phyloP scores from a whole-genome alignment of 106 monocot species.

The Vanilla planifolia region DNA sequence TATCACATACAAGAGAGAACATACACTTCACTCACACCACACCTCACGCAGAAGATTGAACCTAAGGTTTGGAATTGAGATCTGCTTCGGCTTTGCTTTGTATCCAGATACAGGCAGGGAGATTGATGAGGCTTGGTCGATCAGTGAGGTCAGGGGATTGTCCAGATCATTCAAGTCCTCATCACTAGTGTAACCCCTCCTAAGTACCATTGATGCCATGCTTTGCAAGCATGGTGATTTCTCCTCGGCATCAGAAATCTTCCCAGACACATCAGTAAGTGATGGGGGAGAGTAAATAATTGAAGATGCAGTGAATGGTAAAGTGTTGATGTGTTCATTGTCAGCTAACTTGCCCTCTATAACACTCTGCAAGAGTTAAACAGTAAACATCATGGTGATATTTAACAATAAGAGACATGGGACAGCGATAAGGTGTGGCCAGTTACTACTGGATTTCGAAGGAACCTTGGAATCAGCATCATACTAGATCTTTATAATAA shows the following conservation, averaged over 20 bases:
- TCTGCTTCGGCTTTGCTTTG: neutral
- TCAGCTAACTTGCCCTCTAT: conserved; percentile 27
- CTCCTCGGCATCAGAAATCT: conserved; percentile 37
- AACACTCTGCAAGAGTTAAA: conserved; percentile 32
- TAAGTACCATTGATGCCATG: conserved; percentile 50
- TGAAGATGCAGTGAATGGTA: conserved; percentile 57
- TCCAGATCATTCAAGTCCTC: conserved; percentile 82
- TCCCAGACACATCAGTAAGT: conserved; percentile 37
- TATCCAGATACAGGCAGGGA: conserved; percentile 5
- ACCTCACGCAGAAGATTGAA: conserved; percentile 57
- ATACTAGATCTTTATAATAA: too few species aligned
- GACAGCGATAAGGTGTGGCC: too few species aligned
- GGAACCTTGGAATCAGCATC: too few species aligned
- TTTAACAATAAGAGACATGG: neutral
- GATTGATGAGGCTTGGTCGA: conserved; percentile 26
- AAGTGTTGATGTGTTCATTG: conserved; percentile 28
- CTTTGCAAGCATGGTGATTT: conserved; percentile 30
- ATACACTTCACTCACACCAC: conserved; percentile 56
- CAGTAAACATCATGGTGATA: too few species aligned
- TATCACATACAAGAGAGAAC: too few species aligned
- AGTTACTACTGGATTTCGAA: too few species aligned
- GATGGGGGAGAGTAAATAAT: conserved; percentile 58
- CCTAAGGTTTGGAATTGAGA: conserved; percentile 21
- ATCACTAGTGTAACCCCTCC: conserved; percentile 85
- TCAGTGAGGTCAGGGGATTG: conserved; percentile 52